These are phyloP conservation scores for Fennellomyces sp. DNA, from an alignment of 371 early-diverging fungal genomes.

Conservation along the genomic window DNA sequence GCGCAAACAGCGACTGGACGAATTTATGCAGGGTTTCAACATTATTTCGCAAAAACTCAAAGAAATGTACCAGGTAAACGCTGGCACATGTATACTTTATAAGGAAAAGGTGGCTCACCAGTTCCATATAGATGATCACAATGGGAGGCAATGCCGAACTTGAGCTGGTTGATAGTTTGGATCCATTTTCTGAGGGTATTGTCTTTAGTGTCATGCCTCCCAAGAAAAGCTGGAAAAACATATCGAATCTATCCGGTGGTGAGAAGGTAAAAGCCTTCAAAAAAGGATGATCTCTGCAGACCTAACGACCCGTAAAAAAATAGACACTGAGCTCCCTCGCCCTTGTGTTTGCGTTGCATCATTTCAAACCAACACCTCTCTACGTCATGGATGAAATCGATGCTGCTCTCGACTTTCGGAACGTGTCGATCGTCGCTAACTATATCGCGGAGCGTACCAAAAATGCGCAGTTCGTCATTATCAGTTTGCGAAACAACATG, in stretches of 20 bases:
- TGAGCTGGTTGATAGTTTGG: conserved; percentile 99
- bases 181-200: conserved; percentile 99
- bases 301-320: not conserved
- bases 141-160: conserved; percentile 99
- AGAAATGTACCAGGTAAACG: conserved; percentile 97
- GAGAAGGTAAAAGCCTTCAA: conserved; percentile 83
- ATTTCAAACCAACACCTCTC: conserved; percentile 98
- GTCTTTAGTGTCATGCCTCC: conserved; percentile 99
- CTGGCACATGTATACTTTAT: too few relatives aligned
- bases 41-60: conserved; percentile 95
- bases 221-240: conserved; percentile 99
- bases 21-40: conserved; percentile 98
- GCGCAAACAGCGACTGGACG: conserved; percentile 82
- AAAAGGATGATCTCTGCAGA: not conserved
- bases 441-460: conserved; percentile 98
- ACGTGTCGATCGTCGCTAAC: conserved; percentile 99
- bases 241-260: conserved; percentile 98
- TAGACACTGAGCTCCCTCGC: conserved; percentile 98
- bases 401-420: conserved; percentile 99
- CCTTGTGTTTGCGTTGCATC: conserved; percentile 99
- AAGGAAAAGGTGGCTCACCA: too few relatives aligned
- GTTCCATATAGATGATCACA: conserved; percentile 84
- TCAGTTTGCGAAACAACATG: conserved; percentile 99
- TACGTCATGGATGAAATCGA: conserved; percentile 99
- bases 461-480: conserved; percentile 99